A percentile compares a stretch with the other conserved stretches of the same genome.
phyloP scores from a whole-genome alignment of 2,329 filamentous ascomycete species.

The Penicillium sp. region DNA sequence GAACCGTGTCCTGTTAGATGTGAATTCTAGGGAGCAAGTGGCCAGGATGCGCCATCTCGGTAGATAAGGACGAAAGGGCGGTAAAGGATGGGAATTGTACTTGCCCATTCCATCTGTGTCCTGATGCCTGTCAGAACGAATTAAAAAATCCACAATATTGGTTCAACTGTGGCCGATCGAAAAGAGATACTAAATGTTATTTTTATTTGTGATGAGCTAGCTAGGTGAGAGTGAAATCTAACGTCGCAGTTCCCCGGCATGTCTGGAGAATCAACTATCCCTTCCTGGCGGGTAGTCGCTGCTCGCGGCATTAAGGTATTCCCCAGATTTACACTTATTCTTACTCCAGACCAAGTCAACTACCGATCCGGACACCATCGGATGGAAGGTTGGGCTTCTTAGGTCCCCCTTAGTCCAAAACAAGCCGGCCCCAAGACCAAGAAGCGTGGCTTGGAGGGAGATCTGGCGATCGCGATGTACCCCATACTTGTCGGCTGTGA shows the following conservation, averaged over 20 bases:
- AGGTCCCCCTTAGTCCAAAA: background rate
- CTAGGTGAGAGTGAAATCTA: constrained; percentile 11
- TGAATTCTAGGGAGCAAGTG: constrained; percentile 6
- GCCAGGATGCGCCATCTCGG: constrained; percentile 21
- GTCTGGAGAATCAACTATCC: constrained; percentile 22
- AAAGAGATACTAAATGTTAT: background rate
- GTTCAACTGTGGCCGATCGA: background rate
- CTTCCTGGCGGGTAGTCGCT: constrained; percentile 23
- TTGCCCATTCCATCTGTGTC: constrained; percentile 2
- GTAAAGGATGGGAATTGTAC: constrained; percentile 9
- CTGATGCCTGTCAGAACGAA: constrained; percentile 8
- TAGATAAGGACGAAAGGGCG: constrained; percentile 18
- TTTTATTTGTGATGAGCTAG: background rate
- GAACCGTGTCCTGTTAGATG: constrained; percentile 15
- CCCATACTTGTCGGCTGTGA: constrained; percentile 21
- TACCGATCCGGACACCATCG: background rate
- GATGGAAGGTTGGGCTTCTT: background rate
- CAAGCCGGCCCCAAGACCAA: constrained; percentile 4
- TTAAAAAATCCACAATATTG: constrained; percentile 10
- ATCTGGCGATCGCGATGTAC: constrained; percentile 11
- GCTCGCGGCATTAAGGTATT: constrained; percentile 14
- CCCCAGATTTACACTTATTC: background rate
- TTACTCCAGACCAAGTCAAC: background rate
- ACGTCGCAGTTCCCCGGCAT: constrained; percentile 30
- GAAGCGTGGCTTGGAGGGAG: constrained; percentile 9